Conservation (phyloP, 164 flowering plant genomes). For the Litsea cubeba region DNA sequence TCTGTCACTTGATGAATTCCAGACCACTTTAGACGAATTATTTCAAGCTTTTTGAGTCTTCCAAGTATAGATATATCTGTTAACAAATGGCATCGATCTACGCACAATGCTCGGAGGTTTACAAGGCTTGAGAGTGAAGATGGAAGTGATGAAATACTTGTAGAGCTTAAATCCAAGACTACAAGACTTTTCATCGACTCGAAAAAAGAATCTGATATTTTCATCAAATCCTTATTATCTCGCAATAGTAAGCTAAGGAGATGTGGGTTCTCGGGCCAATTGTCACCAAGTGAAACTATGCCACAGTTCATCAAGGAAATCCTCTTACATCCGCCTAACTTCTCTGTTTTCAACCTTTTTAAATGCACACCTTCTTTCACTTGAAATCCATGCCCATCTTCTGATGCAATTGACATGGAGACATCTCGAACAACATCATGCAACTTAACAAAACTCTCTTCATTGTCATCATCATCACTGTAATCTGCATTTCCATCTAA, state of each 20-base stretch:
- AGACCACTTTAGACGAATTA: neutral
- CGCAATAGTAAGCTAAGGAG: conserved; percentile 6
- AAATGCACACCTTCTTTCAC: neutral
- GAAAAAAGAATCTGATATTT: conserved; percentile 4
- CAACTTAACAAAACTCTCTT: conserved; percentile 2
- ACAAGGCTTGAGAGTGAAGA: neutral
- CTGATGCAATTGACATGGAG: conserved; percentile 5
- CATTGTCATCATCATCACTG: neutral
- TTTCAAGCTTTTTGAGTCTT: neutral
- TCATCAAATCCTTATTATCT: neutral
- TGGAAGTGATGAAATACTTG: conserved; percentile 1
- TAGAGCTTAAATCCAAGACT: conserved; percentile 6
- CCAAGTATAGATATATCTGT: neutral
- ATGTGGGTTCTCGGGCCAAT: neutral
- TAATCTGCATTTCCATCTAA: neutral
- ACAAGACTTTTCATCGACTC: conserved; percentile 3
- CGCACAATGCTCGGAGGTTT: conserved; percentile 7
- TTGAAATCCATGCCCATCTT: neutral
- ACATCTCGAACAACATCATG: conserved; percentile 12
- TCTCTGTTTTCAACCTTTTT: conserved; percentile 1
- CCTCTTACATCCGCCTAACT: neutral
- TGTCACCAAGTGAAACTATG: neutral
- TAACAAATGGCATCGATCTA: neutral
- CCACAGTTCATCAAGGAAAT: conserved; percentile 6
- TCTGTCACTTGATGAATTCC: conserved; percentile 1